Evolutionary conservation across 1,284 basidiomycete species (phyloP), one percentile per base, ranked within the genome.

Genomic region (Caloboletus inedulis): DNA sequence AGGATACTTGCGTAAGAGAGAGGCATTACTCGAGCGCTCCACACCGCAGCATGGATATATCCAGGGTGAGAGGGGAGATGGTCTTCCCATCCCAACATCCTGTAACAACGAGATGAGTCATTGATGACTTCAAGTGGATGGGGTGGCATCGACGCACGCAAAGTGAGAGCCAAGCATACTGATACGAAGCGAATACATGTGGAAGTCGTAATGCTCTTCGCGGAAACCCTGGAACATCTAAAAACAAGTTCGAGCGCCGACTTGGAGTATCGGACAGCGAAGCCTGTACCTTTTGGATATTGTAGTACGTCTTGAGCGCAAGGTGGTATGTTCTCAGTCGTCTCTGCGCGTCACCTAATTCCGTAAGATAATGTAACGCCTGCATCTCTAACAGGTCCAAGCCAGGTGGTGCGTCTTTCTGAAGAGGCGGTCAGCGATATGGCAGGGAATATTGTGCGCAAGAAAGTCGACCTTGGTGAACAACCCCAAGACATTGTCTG

Each of bases 161-260:
- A 91, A 62, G 69, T 99, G 99, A 13, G 90, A 81, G 45, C 86
- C 87, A 35, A 99, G 73, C 3, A 91, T 97, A 68, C 89, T 91
- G 63, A 92, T 93, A 43, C 97, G 85, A 63, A 98, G 66, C 61
- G 92, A 91, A 72, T 99, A 99, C 7, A 88, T 86, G 70, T 99
- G 97, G 78, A 99, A 99, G 71, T 99, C 97, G 64, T 92, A 96
- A 72, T 99, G 95, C 68, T 99, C 97, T 60, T 98, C 94, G 64
- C 95, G 91, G 59, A 93, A 83, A 52, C 91, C 90, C 51, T 89
- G 81, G 70, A 97, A 98, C 14, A 88, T 77, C 85, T 92, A 10
- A 34, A 35, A 42, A 39, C 18, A 49, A 16, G 21, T 49, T 57
- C 27, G 36, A 59, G 43, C 29, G 21, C 33, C 21, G 25, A 46